These are phyloP conservation scores for Aspergillus asperescens DNA, from an alignment of 495 filamentous ascomycete genomes.

Conservation along the genomic window DNA sequence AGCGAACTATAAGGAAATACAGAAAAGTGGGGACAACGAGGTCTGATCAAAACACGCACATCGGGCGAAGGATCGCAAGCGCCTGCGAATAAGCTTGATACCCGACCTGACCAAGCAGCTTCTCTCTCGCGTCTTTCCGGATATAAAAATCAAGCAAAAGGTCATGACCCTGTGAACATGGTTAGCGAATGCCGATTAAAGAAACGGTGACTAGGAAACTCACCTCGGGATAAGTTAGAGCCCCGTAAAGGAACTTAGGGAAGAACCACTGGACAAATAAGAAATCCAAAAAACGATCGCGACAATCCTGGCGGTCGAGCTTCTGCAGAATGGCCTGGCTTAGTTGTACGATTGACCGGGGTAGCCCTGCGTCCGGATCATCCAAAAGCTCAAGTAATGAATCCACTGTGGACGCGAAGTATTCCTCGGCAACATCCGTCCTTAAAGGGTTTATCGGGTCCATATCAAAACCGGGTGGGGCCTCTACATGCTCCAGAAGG, in stretches of 20 bases:
- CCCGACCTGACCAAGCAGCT: conserved; percentile 79
- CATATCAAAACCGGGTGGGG: conserved; percentile 36
- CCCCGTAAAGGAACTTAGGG: conserved; percentile 74
- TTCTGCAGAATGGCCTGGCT: conserved; percentile 75
- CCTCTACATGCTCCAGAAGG: conserved; percentile 73
- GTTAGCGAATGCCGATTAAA: neutral
- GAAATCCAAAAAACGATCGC: conserved; percentile 67
- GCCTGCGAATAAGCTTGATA: conserved; percentile 71
- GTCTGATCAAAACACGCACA: conserved; percentile 30
- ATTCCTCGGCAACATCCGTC: conserved; percentile 78
- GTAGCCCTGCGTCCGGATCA: conserved; percentile 71
- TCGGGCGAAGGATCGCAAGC: conserved; percentile 43
- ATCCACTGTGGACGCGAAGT: conserved; percentile 77
- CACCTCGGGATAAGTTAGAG: conserved; percentile 87
- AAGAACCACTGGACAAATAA: conserved; percentile 90
- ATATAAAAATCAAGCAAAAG: conserved; percentile 90
- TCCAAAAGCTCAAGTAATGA: conserved; percentile 82
- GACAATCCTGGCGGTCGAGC: conserved; percentile 62
- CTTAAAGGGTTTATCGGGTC: conserved; percentile 61
- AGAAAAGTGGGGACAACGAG: neutral
- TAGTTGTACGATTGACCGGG: conserved; percentile 74
- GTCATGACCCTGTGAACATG: conserved; percentile 58
- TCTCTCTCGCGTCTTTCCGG: conserved; percentile 80
- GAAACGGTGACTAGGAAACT: conserved; percentile 18
- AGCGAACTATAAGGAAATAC: neutral